Evolutionary conservation across 257 asterid species (phyloP).

Genomic region (Apocynum venetum): DNA sequence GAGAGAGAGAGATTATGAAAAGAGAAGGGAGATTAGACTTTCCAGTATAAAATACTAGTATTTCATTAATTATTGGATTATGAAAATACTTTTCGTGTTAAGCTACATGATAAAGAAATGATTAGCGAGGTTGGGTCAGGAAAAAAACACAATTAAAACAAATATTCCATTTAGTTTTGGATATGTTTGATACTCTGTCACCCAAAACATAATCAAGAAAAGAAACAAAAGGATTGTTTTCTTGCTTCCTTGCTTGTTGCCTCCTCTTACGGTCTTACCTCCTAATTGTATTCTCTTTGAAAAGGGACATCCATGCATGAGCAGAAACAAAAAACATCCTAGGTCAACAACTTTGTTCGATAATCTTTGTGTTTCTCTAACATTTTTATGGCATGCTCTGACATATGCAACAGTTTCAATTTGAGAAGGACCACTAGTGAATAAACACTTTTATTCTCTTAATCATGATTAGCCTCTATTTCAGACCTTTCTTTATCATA

Average conservation of each 20-base stretch:
- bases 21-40: background rate
- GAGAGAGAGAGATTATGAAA: too few species aligned
- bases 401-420: background rate
- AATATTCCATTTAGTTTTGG: conserved; percentile 10
- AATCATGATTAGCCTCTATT: conserved; percentile 29
- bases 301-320: background rate
- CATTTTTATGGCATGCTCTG: background rate
- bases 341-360: conserved; percentile 23
- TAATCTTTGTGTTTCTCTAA: conserved; percentile 3
- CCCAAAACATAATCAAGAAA: conserved; percentile 49
- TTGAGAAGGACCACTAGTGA: background rate
- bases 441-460: conserved; percentile 23
- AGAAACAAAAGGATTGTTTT: conserved; percentile 38
- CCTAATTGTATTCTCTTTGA: background rate
- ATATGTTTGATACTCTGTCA: conserved; percentile 33
- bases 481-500: conserved; percentile 20
- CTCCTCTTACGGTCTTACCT: background rate
- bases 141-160: conserved; percentile 25
- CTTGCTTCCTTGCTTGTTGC: conserved; percentile 38
- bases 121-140: conserved; percentile 30
- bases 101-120: conserved; percentile 33
- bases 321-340: conserved; percentile 10
- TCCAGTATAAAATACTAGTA: background rate
- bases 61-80: conserved; percentile 5
- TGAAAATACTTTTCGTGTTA: background rate